Evolutionary conservation across 306 rosid species (phyloP).

Genomic region (Comarum palustre): DNA sequence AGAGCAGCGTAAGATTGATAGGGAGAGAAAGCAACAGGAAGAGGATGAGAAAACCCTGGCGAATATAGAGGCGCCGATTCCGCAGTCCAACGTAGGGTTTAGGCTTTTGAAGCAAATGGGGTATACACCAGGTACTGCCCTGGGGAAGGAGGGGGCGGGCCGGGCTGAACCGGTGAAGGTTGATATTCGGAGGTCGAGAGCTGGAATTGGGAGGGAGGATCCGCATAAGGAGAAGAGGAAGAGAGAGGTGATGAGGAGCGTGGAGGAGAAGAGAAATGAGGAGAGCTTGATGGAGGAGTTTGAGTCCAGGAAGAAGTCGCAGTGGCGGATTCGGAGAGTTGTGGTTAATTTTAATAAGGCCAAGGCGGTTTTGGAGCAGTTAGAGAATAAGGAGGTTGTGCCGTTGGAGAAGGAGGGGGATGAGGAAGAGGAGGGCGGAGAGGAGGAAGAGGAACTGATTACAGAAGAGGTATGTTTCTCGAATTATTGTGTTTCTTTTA

Average conservation of each 20-base stretch:
- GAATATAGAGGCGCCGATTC: constrained; percentile 74
- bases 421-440: constrained; percentile 48
- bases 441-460: constrained; percentile 59
- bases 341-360: constrained; percentile 64
- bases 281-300: constrained; percentile 69
- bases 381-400: constrained; percentile 76
- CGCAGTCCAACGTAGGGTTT: constrained; percentile 87
- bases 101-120: constrained; percentile 89
- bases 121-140: constrained; percentile 72
- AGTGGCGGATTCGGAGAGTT: constrained; percentile 67
- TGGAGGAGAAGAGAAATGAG: constrained; percentile 49
- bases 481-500: not conserved
- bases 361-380: constrained; percentile 71
- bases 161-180: constrained; percentile 73
- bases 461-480: constrained; percentile 63
- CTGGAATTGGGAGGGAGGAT: constrained; percentile 77
- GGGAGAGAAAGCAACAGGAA: constrained; percentile 62
- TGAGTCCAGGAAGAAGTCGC: constrained; percentile 76
- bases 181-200: constrained; percentile 78
- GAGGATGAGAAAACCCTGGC: constrained; percentile 85
- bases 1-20: constrained; percentile 59
- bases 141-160: constrained; percentile 78
- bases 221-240: constrained; percentile 72
- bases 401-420: constrained; percentile 60
- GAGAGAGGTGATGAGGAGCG: constrained; percentile 40